Evolutionary conservation across 192 early-diverging fungal genomes (phyloP), one percentile per base, ranked within the genome.

Genomic region (Tieghemiomyces parasiticus): DNA sequence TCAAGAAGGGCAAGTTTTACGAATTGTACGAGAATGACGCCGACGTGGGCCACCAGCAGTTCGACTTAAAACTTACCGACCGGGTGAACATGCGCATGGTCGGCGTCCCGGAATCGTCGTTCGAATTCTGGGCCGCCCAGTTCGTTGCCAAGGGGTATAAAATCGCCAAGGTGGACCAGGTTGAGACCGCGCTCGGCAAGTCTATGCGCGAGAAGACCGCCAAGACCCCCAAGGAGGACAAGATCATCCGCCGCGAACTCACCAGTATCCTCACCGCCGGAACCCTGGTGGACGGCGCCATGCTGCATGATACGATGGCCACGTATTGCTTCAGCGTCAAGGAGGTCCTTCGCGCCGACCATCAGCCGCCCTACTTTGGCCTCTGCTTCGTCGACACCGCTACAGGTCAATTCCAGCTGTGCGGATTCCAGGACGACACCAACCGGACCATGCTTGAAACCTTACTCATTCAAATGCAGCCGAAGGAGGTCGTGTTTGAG

Each of bases 1-100:
- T 97, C 78, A 99, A 99, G 63, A 99, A 98, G 77, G 93, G 95
- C 61, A 97, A 97, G 70, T 96, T 97, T 54, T 95, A 85, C 67
- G 95, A 99, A 71, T 74, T 98, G n/a, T 99, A 97, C 62, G 95
- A 98, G 69, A 91, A 92, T 48, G 97, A 98, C 64, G 97, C 97
- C 1, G 86, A 94, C 46, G 89, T 99, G 65, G 95, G 91, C 28
- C 92, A 93, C 63, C 87, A 87, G 56, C 78, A 91, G 58, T 98
- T 98, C 69, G 97, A 98, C 68, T 78, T 97, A 62, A 95, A 95
- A 59, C 64, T 98, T 62, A 92, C 91, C 1, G 95, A 95, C 65
- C 79, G 97, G 26, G 89, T 88, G 47, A 96, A 98, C 75, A 99
- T 99, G 97, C 76, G 91, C 32, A 97, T 99, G 97, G 91, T 88